These are phyloP conservation scores for Cylindrotheca closterium DNA, from an alignment of 108 stramenopile species.

Conservation along the genomic window DNA sequence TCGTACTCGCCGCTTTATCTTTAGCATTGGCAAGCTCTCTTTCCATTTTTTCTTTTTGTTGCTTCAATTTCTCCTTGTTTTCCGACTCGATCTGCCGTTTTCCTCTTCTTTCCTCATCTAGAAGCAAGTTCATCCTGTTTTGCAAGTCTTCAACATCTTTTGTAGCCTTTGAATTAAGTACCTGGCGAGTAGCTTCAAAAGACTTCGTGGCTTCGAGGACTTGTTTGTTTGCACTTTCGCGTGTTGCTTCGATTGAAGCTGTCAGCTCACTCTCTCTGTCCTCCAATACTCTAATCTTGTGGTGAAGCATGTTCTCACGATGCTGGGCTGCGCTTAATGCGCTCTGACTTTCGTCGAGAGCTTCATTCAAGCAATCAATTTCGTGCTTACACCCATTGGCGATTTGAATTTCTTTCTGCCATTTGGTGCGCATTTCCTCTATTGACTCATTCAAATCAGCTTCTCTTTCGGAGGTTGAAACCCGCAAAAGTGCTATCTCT, in stretches of 20 bases:
- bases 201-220: constrained; percentile 20
- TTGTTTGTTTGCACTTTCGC: constrained; percentile 15
- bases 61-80: constrained; percentile 19
- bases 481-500: not conserved
- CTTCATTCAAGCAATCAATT: constrained; percentile 7
- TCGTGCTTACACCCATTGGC: constrained; percentile 26
- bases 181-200: constrained; percentile 35
- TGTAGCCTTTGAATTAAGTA: constrained; percentile 31
- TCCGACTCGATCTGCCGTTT: constrained; percentile 22
- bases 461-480: constrained; percentile 2
- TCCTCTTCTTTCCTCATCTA: constrained; percentile 53
- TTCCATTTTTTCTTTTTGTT: constrained; percentile 19
- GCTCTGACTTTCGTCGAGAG: constrained; percentile 11
- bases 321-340: constrained; percentile 34
- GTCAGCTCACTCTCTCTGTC: constrained; percentile 9
- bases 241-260: constrained; percentile 6
- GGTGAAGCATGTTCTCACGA: constrained; percentile 38
- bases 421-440: constrained; percentile 3
- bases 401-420: constrained; percentile 17
- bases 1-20: constrained; percentile 16
- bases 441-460: constrained; percentile 12
- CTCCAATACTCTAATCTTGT: constrained; percentile 26
- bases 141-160: constrained; percentile 44
- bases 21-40: constrained; percentile 20
- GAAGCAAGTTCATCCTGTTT: constrained; percentile 42